Conservation (phyloP, 2,329 filamentous ascomycete genomes). For the Fusarium sp. region DNA sequence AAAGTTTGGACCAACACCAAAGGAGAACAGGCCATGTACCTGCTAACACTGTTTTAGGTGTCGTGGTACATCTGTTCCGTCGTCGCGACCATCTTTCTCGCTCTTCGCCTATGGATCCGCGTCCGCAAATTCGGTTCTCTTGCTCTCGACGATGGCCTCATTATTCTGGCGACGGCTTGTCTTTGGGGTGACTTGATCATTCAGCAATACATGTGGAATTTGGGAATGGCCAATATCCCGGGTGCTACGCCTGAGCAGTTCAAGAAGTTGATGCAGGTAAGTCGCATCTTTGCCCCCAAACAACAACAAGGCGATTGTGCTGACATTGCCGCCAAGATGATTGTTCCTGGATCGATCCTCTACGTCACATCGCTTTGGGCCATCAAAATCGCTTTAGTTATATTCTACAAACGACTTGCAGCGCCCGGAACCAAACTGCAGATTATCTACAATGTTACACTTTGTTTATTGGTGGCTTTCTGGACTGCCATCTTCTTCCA, state of each 20-base stretch:
- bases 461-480: constrained; percentile 49
- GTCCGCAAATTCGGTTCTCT: constrained; percentile 32
- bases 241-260: constrained; percentile 43
- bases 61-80: constrained; percentile 46
- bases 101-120: constrained; percentile 40
- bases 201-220: constrained; percentile 46
- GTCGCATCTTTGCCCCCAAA: fast-evolving
- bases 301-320: not conserved
- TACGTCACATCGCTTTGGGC: constrained; percentile 58
- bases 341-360: constrained; percentile 56
- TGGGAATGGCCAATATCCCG: constrained; percentile 47
- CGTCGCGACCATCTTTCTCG: constrained; percentile 38
- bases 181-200: constrained; percentile 43
- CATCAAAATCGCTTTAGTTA: constrained; percentile 57
- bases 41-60: constrained; percentile 16
- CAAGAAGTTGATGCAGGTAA: constrained; percentile 46
- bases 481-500: constrained; percentile 55
- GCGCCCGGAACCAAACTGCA: constrained; percentile 53
- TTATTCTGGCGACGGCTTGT: constrained; percentile 37
- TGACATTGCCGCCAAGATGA: constrained; percentile 48
- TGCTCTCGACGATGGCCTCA: constrained; percentile 38
- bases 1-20: not conserved
- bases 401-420: constrained; percentile 58
- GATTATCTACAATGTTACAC: constrained; percentile 54
- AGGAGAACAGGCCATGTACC: not conserved